Evolutionary conservation across 208 protist genomes (phyloP).

Genomic region (Crithidia fasciculata): DNA sequence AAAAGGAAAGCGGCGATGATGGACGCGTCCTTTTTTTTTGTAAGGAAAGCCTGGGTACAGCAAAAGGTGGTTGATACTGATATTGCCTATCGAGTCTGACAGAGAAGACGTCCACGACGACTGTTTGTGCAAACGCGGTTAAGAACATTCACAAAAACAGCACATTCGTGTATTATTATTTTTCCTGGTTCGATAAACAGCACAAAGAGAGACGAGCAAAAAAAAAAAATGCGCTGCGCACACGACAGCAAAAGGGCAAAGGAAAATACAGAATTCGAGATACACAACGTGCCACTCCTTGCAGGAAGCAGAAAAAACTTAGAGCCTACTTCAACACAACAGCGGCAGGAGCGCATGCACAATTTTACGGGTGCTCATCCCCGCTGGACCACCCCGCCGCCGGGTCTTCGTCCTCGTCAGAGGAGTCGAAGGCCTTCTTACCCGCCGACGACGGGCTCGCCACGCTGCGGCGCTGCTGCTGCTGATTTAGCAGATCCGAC

Average conservation of each 20-base stretch:
- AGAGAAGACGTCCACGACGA: too few relatives aligned
- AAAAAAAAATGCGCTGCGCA: background rate
- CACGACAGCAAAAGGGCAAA: background rate
- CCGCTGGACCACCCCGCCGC: constrained; percentile 10
- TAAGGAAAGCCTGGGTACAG: too few relatives aligned
- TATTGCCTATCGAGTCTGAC: too few relatives aligned
- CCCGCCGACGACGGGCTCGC: constrained; percentile 1
- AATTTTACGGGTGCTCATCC: background rate
- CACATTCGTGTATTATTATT: too few relatives aligned
- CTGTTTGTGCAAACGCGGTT: too few relatives aligned
- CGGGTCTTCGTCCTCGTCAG: constrained; percentile 22
- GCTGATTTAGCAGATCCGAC: constrained; percentile 21
- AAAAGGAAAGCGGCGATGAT: too few relatives aligned
- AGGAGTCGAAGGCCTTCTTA: constrained; percentile 29
- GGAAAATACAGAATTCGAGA: background rate
- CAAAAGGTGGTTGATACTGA: too few relatives aligned
- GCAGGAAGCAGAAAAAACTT: background rate
- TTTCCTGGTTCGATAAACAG: too few relatives aligned
- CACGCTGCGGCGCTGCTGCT: constrained; percentile 17
- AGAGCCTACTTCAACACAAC: background rate
- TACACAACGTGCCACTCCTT: background rate
- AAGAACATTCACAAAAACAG: too few relatives aligned
- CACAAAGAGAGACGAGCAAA: background rate
- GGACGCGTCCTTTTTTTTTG: too few relatives aligned
- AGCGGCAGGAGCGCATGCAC: too few relatives aligned